phyloP scores from a whole-genome alignment of 768 basidiomycete genomes.

The Mycena maculata region DNA sequence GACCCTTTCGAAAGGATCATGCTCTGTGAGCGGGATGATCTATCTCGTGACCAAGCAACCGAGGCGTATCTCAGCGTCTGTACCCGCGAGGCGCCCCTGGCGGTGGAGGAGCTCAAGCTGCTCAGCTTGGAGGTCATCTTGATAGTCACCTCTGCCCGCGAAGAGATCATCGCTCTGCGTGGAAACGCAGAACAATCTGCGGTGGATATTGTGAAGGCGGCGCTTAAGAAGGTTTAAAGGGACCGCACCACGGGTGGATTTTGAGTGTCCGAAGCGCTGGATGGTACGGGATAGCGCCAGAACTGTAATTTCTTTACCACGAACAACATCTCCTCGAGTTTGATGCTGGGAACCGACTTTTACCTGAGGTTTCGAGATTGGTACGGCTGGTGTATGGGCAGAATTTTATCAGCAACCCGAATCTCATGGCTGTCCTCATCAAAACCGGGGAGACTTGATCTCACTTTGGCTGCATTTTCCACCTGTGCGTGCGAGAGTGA shows the following conservation, averaged over 20 bases:
- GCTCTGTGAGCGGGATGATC: slow-evolving; percentile 31
- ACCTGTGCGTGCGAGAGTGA: neutral
- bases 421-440: neutral
- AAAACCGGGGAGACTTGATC: neutral
- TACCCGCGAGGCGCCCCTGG: slow-evolving; percentile 30
- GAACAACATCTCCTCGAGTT: neutral
- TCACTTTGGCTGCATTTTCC: slow-evolving; percentile 6
- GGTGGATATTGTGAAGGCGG: slow-evolving; percentile 23
- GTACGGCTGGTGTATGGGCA: neutral
- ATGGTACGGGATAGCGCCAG: neutral
- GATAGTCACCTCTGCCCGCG: slow-evolving; percentile 28
- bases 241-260: neutral
- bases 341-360: neutral
- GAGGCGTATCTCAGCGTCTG: slow-evolving; percentile 32
- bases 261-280: neutral
- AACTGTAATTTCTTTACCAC: no score
- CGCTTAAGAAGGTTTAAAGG: slow-evolving; percentile 13
- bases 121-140: slow-evolving; percentile 28
- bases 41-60: slow-evolving; percentile 31
- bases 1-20: slow-evolving; percentile 33
- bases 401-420: neutral
- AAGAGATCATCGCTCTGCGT: slow-evolving; percentile 31
- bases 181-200: slow-evolving; percentile 27
- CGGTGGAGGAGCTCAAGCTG: slow-evolving; percentile 26
- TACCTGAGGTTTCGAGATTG: neutral